A percentile compares a stretch with the other conserved stretches of the same genome.
These are phyloP conservation scores for Polytrichum formosum DNA, from an alignment of 225 moss, liverwort and hornwort genomes.

Conservation along the genomic window DNA sequence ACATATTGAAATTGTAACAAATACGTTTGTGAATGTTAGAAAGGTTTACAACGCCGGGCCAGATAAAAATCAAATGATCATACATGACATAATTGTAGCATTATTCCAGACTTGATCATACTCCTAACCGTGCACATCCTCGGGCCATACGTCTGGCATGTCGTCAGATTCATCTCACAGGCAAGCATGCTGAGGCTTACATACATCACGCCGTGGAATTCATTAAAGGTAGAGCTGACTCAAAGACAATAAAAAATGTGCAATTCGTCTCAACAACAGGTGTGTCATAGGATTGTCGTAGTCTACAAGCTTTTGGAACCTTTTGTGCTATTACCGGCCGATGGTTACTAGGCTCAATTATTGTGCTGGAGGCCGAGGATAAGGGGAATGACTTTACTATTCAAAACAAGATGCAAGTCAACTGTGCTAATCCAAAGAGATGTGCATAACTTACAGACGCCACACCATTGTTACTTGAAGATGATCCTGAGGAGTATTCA, in stretches of 20 bases:
- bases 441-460: conserved; percentile 21
- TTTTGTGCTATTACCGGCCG: too few species aligned
- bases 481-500: conserved; percentile 28
- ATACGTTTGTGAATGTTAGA: too few species aligned
- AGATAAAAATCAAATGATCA: not conserved
- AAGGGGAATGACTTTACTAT: too few species aligned
- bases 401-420: too few species aligned
- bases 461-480: conserved; percentile 24
- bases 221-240: conserved; percentile 42
- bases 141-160: not conserved
- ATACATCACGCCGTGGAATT: conserved; percentile 51
- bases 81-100: too few species aligned
- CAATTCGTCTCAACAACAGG: too few species aligned
- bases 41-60: not conserved
- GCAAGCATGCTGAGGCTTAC: conserved; percentile 36
- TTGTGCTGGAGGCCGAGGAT: too few species aligned
- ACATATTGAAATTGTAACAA: not conserved
- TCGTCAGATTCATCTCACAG: conserved; percentile 36
- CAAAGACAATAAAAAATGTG: not conserved
- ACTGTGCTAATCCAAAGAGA: too few species aligned
- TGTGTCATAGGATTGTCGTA: too few species aligned
- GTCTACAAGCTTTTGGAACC: too few species aligned
- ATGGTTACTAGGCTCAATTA: too few species aligned
- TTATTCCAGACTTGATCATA: not conserved
- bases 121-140: not conserved